A percentile compares a stretch with the other conserved stretches of the same genome.
Evolutionary conservation across 305 asterid genomes (phyloP).

Genomic region (Solanum hybrid): DNA sequence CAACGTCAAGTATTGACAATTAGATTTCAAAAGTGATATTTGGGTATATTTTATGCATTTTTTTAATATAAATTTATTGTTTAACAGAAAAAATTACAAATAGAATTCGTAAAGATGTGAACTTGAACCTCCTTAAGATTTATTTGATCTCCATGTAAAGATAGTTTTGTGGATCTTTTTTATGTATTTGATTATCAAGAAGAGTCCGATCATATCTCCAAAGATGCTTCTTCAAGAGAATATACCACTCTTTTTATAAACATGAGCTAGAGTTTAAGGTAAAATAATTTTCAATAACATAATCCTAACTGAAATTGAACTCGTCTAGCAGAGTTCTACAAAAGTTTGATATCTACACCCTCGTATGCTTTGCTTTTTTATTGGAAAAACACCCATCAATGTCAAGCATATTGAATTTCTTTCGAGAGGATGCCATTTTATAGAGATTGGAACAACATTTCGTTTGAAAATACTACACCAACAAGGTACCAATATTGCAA

Average conservation of each 20-base stretch:
- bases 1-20: background rate
- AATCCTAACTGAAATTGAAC: background rate
- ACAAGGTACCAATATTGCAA: background rate
- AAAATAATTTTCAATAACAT: no score
- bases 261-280: no score
- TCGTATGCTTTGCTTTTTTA: background rate
- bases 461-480: background rate
- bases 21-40: background rate
- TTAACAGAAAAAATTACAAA: no score
- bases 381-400: background rate
- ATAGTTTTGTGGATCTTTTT: no score
- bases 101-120: background rate
- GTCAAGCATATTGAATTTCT: background rate
- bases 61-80: background rate
- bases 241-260: no score
- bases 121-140: background rate
- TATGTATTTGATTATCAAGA: background rate
- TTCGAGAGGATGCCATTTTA: background rate
- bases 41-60: background rate
- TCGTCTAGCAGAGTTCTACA: no score
- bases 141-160: no score
- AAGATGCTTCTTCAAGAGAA: background rate
- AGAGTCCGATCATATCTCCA: no score
- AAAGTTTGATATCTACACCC: background rate
- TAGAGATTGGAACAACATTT: background rate